Base-by-base conservation (phyloP, 2,329 filamentous ascomycete genomes). In the Bipolaris cookei region DNA sequence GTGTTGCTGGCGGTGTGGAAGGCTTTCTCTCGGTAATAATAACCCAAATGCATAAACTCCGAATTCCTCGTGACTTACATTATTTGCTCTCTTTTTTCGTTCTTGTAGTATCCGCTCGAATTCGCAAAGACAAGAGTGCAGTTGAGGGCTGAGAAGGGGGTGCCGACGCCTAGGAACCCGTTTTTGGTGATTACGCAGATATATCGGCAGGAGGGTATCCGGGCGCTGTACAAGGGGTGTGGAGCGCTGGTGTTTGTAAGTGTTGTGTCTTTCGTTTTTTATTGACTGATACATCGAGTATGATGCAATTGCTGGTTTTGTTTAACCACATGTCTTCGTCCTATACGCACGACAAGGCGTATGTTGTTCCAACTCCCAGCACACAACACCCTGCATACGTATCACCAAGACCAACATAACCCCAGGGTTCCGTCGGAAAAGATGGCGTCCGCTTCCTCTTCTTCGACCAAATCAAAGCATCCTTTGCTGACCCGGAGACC, bases 61-160 rank as follows among this genome's bases (percentile, higher is more conserved):
- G 28, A 30, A 11, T 4, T 11, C 58, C 56, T 42, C 46, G 42
- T 62, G 44, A 56, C 64, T 67, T 30, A 65, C 28, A 30, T 13
- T 13, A 10, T 30, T 0, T 13, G 28, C 28, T 30, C 28, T 30
- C 13, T 30, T 30, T 30, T 8, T 10, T 30, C 28, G 4, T 6
- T 2, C 6, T 3, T 4, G 14, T 53, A 76, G 72, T 88, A 88
- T 70, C 87, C 87, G 0, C 84, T 89, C 64, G 87, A 89, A 67
- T 90, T 88, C 64, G 86, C 86, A 51, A 90, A 90, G 73, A 89
- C 87, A 0, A 78, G 85, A 52, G 81, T 86, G 3, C 86, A 89
- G 61, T 77, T 88, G n/a, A 77, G 78, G 28, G 72, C 76, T 38
- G 75, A 81, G 54, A 77, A 76, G 58, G 75, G 79, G 14, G 68